phyloP scores from a whole-genome alignment of 805 yeast genomes.

The Saccharomycopsis vini region DNA sequence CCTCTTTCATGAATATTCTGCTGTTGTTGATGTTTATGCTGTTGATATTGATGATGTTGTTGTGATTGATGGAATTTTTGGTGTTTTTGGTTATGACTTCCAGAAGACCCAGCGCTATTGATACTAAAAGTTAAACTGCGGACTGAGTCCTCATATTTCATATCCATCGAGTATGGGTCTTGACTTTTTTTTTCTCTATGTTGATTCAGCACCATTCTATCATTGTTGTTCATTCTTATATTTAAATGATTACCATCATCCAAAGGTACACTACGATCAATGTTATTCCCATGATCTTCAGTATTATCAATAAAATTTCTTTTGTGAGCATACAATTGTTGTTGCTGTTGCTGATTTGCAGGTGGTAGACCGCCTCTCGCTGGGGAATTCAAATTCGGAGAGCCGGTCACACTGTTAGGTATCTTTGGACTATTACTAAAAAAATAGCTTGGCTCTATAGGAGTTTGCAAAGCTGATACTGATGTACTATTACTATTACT shows the following conservation, averaged over 20 bases:
- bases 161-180: slow-evolving; percentile 6
- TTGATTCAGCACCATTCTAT: slow-evolving; percentile 9
- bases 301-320: slow-evolving; percentile 4
- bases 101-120: too few relatives aligned
- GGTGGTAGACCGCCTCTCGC: slow-evolving; percentile 13
- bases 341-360: too few relatives aligned
- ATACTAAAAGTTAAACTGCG: too few relatives aligned
- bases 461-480: slow-evolving; percentile 7
- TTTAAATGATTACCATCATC: background rate
- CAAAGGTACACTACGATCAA: background rate
- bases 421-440: slow-evolving; percentile 1
- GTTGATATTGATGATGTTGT: too few relatives aligned
- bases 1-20: too few relatives aligned
- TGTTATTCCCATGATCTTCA: background rate
- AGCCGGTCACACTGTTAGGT: slow-evolving; percentile 5
- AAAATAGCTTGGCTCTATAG: slow-evolving; percentile 1
- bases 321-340: slow-evolving; percentile 3
- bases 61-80: too few relatives aligned
- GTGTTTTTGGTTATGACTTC: too few relatives aligned
- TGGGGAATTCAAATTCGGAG: slow-evolving; percentile 10
- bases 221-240: slow-evolving; percentile 5
- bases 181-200: slow-evolving; percentile 13
- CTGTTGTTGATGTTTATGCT: too few relatives aligned
- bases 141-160: slow-evolving; percentile 9
- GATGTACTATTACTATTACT: background rate